Evolutionary conservation across 179 eudicot genomes (phyloP), one percentile per base, ranked within the genome.

Genomic region (Camellia oleifera): DNA sequence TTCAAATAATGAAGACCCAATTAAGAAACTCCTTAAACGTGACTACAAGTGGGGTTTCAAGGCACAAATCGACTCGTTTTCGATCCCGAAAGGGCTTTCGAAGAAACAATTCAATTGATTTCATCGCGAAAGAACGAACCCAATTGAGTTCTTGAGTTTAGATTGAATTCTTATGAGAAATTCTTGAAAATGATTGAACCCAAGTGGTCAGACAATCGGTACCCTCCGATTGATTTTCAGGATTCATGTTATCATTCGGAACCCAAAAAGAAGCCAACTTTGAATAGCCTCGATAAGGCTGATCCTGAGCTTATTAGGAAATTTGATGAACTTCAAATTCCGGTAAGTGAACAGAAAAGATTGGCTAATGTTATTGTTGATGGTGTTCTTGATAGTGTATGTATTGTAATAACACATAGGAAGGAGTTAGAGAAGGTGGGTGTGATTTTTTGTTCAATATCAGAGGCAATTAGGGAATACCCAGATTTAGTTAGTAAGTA

Each of bases 331-430:
- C 68, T 96, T 80, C 94, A 93, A 80, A 70, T 96, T 42, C 92
- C 93, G 0, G 77, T 96, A 60, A 91, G 78, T 77, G 97, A 90
- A 66, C 77, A 83, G 82, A 89, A 89, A 62, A 76, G 98, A n/a
- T 85, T 94, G 69, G 97, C 98, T 58, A 94, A 92, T 79, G 94
- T 92, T 45, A 97, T 93, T 5, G 89, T 92, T 18, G 95, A 94
- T 87, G 99, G 92, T 81, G 98, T 95, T 74, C 88, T 94, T 69
- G 99, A 96, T 84, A 96, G 98, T 78, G 96, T 91, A 5, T 95
- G 97, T 0, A 88, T 95, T 64, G 97, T 94, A 14, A 95, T 98
- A 7, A 94, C 96, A 5, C 94, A 96, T 80, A 87, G 97, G 83
- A 87, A 89, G 84, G 85, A 90, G 0, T 75, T 94, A 23, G 94